These are phyloP conservation scores for Paramyrothecium roridum DNA, from an alignment of 2,329 filamentous ascomycete species.

Conservation along the genomic window DNA sequence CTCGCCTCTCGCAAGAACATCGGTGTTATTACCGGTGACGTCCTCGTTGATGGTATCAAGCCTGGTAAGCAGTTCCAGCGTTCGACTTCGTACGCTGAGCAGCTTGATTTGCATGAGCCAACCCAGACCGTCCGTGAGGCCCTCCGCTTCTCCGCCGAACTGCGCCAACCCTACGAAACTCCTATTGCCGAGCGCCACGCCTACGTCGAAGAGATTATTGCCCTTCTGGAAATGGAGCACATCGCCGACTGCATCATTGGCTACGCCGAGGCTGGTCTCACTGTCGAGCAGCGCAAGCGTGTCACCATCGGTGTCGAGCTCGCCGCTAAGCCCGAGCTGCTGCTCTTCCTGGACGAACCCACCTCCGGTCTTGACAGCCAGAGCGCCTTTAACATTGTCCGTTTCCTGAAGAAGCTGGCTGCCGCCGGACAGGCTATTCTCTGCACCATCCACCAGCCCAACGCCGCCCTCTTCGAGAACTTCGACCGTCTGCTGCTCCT, in stretches of 20 bases:
- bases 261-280: constrained; percentile 64
- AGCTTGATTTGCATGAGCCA: constrained; percentile 60
- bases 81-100: constrained; percentile 60
- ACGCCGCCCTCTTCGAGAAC: constrained; percentile 80
- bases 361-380: constrained; percentile 65
- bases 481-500: constrained; percentile 81
- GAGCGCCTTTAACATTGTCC: constrained; percentile 73
- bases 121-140: constrained; percentile 63
- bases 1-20: constrained; percentile 61
- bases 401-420: constrained; percentile 73
- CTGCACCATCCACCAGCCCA: constrained; percentile 90
- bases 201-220: constrained; percentile 61
- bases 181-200: constrained; percentile 52
- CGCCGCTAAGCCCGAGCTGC: constrained; percentile 74
- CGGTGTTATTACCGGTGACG: constrained; percentile 54
- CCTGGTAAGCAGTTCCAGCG: constrained; percentile 60
- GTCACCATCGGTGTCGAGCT: constrained; percentile 92
- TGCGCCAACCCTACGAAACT: constrained; percentile 54
- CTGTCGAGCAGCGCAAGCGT: constrained; percentile 65
- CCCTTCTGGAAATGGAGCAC: constrained; percentile 54
- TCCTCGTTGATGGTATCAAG: constrained; percentile 54
- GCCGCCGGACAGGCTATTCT: constrained; percentile 83
- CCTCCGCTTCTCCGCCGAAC: constrained; percentile 59
- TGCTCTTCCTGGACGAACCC: constrained; percentile 77
- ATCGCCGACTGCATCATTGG: constrained; percentile 60